A percentile compares a stretch with the other conserved stretches of the same genome.
phyloP scores from a whole-genome alignment of 495 filamentous ascomycete genomes.

The Lophiostoma macrostomum region DNA sequence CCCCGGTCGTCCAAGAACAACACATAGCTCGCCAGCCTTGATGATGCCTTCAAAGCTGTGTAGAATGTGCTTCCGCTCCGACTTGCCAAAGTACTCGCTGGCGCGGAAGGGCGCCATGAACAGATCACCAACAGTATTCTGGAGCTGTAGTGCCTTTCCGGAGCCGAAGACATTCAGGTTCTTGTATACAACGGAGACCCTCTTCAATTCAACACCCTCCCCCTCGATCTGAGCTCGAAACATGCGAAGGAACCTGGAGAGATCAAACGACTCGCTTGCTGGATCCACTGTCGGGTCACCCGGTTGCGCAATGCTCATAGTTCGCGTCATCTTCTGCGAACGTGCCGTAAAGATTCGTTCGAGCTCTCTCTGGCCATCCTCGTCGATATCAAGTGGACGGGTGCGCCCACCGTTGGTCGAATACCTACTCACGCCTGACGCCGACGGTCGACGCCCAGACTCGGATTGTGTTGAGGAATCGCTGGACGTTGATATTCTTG shows the following conservation, averaged over 20 bases:
- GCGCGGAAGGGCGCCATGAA: neutral
- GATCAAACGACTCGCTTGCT: slow-evolving; percentile 2
- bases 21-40: slow-evolving; percentile 44
- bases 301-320: neutral
- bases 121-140: slow-evolving; percentile 8
- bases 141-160: slow-evolving; percentile 11
- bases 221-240: slow-evolving; percentile 6
- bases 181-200: slow-evolving; percentile 12
- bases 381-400: slow-evolving; percentile 5
- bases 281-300: slow-evolving; percentile 17
- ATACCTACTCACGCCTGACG: neutral
- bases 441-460: no score
- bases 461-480: no score
- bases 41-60: slow-evolving; percentile 17
- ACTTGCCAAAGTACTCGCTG: slow-evolving; percentile 12
- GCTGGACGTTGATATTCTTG: no score
- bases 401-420: neutral
- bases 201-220: slow-evolving; percentile 6
- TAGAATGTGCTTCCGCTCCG: slow-evolving; percentile 17
- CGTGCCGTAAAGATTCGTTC: neutral
- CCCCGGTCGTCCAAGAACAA: slow-evolving; percentile 49
- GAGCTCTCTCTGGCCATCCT: slow-evolving; percentile 2
- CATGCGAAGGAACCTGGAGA: slow-evolving; percentile 10
- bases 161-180: slow-evolving; percentile 16
- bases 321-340: neutral